Evolutionary conservation across 352 stramenopile species (phyloP).

Genomic region (Globisporangium perplexum): DNA sequence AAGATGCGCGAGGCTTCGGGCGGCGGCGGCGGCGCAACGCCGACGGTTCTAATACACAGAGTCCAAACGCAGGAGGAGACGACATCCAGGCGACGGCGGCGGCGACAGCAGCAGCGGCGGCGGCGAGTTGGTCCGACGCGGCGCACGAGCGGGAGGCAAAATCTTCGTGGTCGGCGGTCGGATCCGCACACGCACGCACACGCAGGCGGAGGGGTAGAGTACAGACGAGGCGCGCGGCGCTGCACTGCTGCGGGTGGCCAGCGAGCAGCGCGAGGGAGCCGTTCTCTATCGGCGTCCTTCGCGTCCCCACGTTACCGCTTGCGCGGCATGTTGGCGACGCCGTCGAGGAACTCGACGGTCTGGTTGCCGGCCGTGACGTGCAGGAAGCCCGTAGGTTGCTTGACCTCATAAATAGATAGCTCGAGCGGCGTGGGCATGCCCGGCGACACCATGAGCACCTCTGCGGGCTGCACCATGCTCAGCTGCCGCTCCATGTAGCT

Average conservation of each 20-base stretch:
- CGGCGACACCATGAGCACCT: constrained; percentile 61
- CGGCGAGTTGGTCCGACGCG: neutral
- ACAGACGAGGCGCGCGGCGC: neutral
- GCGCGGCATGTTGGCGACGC: constrained; percentile 77
- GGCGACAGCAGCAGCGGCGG: neutral
- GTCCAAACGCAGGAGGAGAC: neutral
- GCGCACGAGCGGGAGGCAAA: neutral
- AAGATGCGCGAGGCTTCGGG: neutral
- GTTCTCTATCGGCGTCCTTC: neutral
- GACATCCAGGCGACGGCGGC: constrained; percentile 1
- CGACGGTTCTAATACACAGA: neutral
- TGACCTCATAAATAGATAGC: constrained; percentile 82
- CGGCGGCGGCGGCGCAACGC: too few relatives aligned
- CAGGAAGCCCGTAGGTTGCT: constrained; percentile 74
- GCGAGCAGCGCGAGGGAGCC: neutral
- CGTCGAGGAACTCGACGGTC: constrained; percentile 78
- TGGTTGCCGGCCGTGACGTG: constrained; percentile 79
- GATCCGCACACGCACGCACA: neutral
- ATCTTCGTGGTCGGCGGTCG: neutral
- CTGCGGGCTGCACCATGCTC: constrained; percentile 22
- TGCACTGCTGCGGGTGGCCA: neutral
- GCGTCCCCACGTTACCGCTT: constrained; percentile 46
- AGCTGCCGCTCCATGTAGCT: constrained; percentile 45
- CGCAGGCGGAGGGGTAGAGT: neutral
- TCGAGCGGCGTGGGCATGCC: constrained; percentile 68